phyloP scores from a whole-genome alignment of 2,329 filamentous ascomycete species.

The Pseudogymnoascus sp. region DNA sequence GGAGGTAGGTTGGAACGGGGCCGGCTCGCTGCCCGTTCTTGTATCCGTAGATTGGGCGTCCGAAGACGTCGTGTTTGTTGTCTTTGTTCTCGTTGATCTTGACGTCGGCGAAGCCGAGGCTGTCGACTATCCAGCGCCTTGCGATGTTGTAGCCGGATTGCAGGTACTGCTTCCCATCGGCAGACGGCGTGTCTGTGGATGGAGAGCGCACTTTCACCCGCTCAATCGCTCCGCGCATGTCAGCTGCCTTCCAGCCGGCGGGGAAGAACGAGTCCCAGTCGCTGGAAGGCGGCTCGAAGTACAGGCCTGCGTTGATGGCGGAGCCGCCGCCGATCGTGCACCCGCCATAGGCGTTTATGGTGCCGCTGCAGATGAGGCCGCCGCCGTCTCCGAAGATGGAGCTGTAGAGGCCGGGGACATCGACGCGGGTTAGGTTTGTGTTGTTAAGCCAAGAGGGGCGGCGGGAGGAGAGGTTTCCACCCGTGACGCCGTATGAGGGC shows the following conservation, averaged over 20 bases:
- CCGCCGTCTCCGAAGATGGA: conserved; percentile 39
- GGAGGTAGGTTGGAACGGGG: conserved; percentile 42
- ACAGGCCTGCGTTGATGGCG: conserved; percentile 47
- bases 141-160: conserved; percentile 41
- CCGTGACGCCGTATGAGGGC: conserved; percentile 41
- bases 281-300: conserved; percentile 44
- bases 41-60: conserved; percentile 41
- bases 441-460: conserved; percentile 40
- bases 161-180: conserved; percentile 38
- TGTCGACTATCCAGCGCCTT: conserved; percentile 42
- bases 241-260: conserved; percentile 41
- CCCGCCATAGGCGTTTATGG: conserved; percentile 38
- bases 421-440: conserved; percentile 42
- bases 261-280: conserved; percentile 46
- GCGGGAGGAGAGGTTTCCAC: conserved; percentile 34
- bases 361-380: conserved; percentile 35
- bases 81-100: conserved; percentile 39
- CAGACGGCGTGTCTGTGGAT: conserved; percentile 37
- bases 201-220: conserved; percentile 39
- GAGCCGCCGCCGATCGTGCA: conserved; percentile 45
- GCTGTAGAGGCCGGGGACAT: conserved; percentile 43
- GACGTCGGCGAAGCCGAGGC: conserved; percentile 40
- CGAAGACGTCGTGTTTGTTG: conserved; percentile 41
- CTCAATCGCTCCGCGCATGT: conserved; percentile 39
- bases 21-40: conserved; percentile 42